These are phyloP conservation scores for Penicillium digitatum DNA, from an alignment of 2,329 filamentous ascomycete species.

Conservation along the genomic window DNA sequence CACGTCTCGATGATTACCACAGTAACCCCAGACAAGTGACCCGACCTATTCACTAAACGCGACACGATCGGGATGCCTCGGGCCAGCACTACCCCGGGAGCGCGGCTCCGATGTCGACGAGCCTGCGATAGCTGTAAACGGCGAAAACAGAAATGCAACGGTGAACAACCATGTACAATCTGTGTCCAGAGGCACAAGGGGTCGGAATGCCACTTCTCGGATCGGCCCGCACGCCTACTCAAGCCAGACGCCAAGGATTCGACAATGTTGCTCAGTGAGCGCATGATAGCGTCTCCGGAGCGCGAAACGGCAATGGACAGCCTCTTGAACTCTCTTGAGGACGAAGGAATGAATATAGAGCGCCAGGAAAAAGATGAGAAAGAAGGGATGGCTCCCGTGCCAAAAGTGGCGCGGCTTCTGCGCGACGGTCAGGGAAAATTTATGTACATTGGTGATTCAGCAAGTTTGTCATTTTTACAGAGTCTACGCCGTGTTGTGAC, in stretches of 20 bases:
- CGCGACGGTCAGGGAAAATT: conserved; percentile 52
- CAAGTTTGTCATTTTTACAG: conserved; percentile 51
- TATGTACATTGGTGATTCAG: conserved; percentile 54
- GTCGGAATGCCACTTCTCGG: conserved; percentile 41
- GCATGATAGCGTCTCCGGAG: conserved; percentile 28
- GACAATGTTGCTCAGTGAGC: conserved; percentile 35
- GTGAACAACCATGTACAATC: conserved; percentile 50
- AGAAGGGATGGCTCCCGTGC: conserved; percentile 34
- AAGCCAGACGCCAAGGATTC: conserved; percentile 29
- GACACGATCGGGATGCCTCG: conserved; percentile 27
- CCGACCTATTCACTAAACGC: conserved; percentile 1
- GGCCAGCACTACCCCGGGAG: conserved; percentile 29
- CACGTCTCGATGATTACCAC: conserved; percentile 8
- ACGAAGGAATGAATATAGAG: conserved; percentile 30
- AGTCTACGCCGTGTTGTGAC: conserved; percentile 51
- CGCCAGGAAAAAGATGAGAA: conserved; percentile 30
- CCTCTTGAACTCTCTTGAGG: conserved; percentile 33
- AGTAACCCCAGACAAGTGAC: background rate
- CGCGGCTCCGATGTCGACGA: conserved; percentile 35
- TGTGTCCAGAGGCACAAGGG: conserved; percentile 44
- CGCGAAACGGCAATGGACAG: conserved; percentile 35
- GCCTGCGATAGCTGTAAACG: conserved; percentile 47
- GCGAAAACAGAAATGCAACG: conserved; percentile 52
- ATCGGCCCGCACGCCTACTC: conserved; percentile 36
- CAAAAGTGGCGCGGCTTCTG: conserved; percentile 44